Evolutionary conservation across 1,284 basidiomycete species (phyloP), one percentile per base, ranked within the genome.

Genomic region (Cryptococcus wingfieldii): DNA sequence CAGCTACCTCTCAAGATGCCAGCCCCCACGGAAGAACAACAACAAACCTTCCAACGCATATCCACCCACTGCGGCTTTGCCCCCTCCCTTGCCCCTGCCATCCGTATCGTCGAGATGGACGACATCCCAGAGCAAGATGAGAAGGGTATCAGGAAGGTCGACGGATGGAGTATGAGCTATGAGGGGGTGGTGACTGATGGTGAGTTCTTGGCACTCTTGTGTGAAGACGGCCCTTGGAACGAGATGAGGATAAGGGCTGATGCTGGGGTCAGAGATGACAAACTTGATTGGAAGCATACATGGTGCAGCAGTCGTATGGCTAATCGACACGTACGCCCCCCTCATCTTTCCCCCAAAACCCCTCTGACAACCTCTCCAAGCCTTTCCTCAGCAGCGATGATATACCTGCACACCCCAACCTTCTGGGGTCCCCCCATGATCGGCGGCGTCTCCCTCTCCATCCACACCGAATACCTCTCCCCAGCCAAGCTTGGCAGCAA

Each of bases 401-500:
- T 67, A 37, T 50, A 53, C 1, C 53, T 71, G 5, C 53, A 55
- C n/a, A 69, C 70, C 9, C 63, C 66, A 2, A 64, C 51, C 12
- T 75, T 72, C 57, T 75, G 72, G 72, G 70, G 67, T 28, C 57
- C 59, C 38, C 72, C 71, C 2, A 68, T 71, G 64, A 44, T 64
- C 6, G 54, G 55, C 1, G 72, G 72, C n/a, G 70, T 73, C 3
- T 62, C 63, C 16, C 47, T 71, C 14, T 55, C 61, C 16, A 58
- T 75, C 38, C 64, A 73, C 51, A 61, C 67, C 45, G 59, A 65
- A 31, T 73, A 69, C 51, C 59, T 64, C 46, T 63, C 70, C 51
- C 60, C 71, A 4, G 65, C 58, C 1, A 53, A 42, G 6, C 38
- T 60, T 9, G 56, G 54, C 4, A 61, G 54, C 1, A 44, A 58